Percentiles rank a stretch among this genome's conserved stretches.
phyloP scores from a whole-genome alignment of 2,329 filamentous ascomycete genomes.

The Pleochaeta shiraiana region DNA sequence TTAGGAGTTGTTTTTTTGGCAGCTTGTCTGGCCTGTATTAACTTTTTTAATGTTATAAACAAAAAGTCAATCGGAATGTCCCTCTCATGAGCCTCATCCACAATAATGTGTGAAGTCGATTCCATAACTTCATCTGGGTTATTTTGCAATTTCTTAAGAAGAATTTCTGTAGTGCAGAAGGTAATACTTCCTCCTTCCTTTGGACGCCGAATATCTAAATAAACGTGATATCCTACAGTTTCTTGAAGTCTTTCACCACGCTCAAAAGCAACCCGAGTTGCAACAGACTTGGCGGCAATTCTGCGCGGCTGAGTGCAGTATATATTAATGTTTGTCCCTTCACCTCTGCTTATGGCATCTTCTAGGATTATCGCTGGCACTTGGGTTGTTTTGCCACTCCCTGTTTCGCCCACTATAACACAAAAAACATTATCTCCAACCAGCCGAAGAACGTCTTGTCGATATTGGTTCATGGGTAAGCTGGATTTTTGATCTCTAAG shows the following conservation, averaged over 20 bases:
- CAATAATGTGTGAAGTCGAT: conserved; percentile 76
- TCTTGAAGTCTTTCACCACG: conserved; percentile 57
- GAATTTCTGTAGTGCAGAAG: conserved; percentile 82
- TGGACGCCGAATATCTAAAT: conserved; percentile 63
- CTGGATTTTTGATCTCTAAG: background rate
- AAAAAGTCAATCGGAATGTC: conserved; percentile 84
- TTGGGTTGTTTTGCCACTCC: conserved; percentile 89
- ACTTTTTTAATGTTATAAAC: conserved; percentile 78
- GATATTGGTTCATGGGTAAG: conserved; percentile 68
- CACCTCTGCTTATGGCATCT: conserved; percentile 51
- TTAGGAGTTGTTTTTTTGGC: conserved; percentile 60
- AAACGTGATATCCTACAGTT: conserved; percentile 75
- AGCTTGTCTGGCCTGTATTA: conserved; percentile 37
- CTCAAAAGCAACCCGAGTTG: conserved; percentile 82
- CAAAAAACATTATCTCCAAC: conserved; percentile 62
- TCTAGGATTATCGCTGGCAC: conserved; percentile 90
- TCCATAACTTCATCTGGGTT: conserved; percentile 57
- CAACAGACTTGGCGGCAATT: conserved; percentile 80
- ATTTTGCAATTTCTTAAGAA: conserved; percentile 66
- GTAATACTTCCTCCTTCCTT: conserved; percentile 45
- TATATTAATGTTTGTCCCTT: conserved; percentile 63
- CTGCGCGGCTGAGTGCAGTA: conserved; percentile 86
- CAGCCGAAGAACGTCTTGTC: conserved; percentile 64
- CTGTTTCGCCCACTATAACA: conserved; percentile 89
- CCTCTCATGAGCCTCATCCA: conserved; percentile 89